Percentiles rank a stretch among this genome's conserved stretches.
phyloP scores from a whole-genome alignment of 129 eudicot genomes.

The Logfia minima region DNA sequence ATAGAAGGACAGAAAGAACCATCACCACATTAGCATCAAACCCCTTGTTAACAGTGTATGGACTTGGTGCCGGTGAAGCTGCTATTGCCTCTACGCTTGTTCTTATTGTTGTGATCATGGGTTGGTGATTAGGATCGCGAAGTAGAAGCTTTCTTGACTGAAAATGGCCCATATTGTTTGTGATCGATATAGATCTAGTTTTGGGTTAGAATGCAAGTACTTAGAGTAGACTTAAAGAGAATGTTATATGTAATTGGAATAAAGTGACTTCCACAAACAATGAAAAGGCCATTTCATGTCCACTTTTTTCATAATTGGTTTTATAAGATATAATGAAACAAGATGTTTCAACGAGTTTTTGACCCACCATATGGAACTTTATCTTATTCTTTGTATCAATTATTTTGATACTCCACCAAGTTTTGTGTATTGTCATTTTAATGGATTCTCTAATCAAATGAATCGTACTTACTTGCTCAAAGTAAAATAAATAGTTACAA shows the following conservation, averaged over 20 bases:
- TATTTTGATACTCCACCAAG: conserved; percentile 28
- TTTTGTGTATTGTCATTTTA: conserved; percentile 18
- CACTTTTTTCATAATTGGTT: background rate
- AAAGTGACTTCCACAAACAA: conserved; percentile 24
- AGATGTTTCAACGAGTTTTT: background rate
- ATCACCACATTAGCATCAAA: conserved; percentile 78
- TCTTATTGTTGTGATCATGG: conserved; percentile 11
- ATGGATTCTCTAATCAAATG: conserved; percentile 34
- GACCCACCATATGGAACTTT: conserved; percentile 23
- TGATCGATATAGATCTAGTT: background rate
- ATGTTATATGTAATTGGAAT: conserved; percentile 16
- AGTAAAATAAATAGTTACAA: background rate
- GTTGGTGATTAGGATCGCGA: conserved; percentile 26
- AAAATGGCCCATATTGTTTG: conserved; percentile 20
- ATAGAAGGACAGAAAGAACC: conserved; percentile 75
- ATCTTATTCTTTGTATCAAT: background rate
- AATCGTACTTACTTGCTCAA: conserved; percentile 31
- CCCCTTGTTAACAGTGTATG: conserved; percentile 35
- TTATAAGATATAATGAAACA: background rate
- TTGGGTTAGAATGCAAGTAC: background rate
- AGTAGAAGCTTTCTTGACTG: conserved; percentile 48
- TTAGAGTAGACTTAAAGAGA: conserved; percentile 16
- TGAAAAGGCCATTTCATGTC: conserved; percentile 1
- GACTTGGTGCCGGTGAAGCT: conserved; percentile 20
- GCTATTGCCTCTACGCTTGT: background rate